phyloP scores from a whole-genome alignment of 2,329 filamentous ascomycete genomes.

The Ceratocystis diversiconidia region DNA sequence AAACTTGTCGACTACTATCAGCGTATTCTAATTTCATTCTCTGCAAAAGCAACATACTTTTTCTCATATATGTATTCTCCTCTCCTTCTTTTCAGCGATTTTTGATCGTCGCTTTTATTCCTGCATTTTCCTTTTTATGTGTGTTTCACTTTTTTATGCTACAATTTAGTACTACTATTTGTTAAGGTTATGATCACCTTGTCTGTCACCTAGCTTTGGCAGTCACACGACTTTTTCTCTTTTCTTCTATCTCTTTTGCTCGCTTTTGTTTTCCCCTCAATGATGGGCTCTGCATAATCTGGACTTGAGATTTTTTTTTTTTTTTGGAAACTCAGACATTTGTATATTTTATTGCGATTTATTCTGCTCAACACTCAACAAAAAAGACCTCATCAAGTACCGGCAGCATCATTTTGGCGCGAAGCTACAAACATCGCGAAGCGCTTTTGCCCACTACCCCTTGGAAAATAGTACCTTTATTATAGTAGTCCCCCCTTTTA shows the following conservation, averaged over 20 bases:
- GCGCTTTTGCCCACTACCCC: not conserved
- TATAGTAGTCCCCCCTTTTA: slow-evolving; percentile 6
- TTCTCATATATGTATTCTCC: not conserved
- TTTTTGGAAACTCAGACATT: not conserved
- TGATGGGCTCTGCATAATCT: not conserved
- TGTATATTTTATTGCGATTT: not conserved
- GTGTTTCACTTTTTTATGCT: not conserved
- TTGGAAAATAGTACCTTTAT: not conserved
- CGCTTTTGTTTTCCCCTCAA: not conserved
- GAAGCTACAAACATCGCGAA: not conserved
- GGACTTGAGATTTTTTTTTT: not conserved
- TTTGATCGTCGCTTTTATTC: not conserved
- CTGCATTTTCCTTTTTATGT: not conserved
- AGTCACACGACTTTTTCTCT: not conserved
- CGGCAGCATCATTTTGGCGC: not conserved
- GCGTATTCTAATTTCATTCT: not conserved
- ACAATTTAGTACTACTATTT: not conserved
- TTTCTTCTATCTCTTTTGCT: not conserved
- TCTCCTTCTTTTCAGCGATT: not conserved
- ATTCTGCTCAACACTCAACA: not conserved
- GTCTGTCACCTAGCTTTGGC: not conserved
- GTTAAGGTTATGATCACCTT: not conserved
- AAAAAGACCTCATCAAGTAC: not conserved
- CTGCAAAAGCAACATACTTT: not conserved
- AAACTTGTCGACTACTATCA: not conserved